Percentiles rank a stretch among this genome's conserved stretches.
Conservation (phyloP, 2,329 filamentous ascomycete species). For the Calonectria pseudoreteaudii region DNA sequence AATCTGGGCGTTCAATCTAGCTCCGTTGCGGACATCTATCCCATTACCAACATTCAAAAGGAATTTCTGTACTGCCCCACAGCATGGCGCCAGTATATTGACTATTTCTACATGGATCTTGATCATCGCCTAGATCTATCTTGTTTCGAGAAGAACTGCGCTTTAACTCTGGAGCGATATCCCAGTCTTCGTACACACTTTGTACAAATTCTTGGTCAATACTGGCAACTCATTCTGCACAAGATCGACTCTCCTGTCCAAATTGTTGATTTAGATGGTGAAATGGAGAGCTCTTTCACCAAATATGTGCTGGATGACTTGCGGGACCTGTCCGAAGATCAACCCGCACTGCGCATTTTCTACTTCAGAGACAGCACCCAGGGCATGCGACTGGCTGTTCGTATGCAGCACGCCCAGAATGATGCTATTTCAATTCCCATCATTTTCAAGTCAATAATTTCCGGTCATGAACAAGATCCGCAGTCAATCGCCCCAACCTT, state of each 20-base stretch:
- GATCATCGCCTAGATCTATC: no score
- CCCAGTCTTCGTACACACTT: background rate
- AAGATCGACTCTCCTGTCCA: background rate
- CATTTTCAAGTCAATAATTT: background rate
- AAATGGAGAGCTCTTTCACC: background rate
- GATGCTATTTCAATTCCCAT: background rate
- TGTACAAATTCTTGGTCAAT: background rate
- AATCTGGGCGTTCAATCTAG: no score
- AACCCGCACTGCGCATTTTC: background rate
- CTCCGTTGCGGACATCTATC: background rate
- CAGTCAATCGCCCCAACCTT: background rate
- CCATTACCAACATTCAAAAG: background rate
- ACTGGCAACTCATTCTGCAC: background rate
- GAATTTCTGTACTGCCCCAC: background rate
- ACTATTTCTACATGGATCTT: background rate
- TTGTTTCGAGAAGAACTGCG: background rate
- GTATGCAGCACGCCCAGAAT: background rate
- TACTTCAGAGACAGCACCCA: background rate
- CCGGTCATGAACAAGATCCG: background rate
- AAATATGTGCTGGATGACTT: background rate
- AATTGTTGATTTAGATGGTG: background rate
- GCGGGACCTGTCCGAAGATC: background rate
- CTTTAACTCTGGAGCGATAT: background rate
- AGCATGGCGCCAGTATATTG: background rate
- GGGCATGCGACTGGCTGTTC: background rate